phyloP scores from a whole-genome alignment of 257 asterid genomes.

The Ocimum tenuiflorum region DNA sequence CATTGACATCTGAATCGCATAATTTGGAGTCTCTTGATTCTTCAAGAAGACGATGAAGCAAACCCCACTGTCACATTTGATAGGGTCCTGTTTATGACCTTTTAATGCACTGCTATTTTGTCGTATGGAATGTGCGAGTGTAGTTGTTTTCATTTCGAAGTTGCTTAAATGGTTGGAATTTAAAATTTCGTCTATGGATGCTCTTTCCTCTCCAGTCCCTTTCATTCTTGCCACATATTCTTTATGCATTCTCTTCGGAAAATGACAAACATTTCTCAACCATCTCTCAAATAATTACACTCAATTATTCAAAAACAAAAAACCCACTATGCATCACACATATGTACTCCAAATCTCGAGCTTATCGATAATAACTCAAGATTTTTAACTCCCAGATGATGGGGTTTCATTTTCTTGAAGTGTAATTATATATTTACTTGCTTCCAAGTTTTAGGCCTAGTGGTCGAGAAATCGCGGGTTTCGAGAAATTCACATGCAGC shows the following conservation, averaged over 20 bases:
- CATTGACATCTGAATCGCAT: no score
- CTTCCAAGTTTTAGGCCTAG: no score
- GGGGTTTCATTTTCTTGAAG: no score
- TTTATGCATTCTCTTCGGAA: background rate
- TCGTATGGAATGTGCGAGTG: background rate
- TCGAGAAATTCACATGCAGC: no score
- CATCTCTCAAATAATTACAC: background rate
- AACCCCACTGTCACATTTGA: no score
- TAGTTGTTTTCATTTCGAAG: background rate
- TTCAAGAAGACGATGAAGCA: no score
- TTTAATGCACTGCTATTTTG: background rate
- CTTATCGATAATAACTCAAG: no score
- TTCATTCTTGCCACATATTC: background rate
- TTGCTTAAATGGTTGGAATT: background rate
- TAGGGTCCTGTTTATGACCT: background rate
- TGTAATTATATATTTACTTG: no score
- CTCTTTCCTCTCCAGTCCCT: background rate
- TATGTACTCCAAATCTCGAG: no score
- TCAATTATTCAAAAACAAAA: background rate
- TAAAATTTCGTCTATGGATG: background rate
- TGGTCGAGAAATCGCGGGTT: no score
- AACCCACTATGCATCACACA: background rate
- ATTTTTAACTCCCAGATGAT: background rate
- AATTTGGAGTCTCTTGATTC: no score
- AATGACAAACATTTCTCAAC: background rate